Percentiles rank a stretch among this genome's conserved stretches.
Evolutionary conservation across 345 rosid species (phyloP).

Genomic region (Fremontodendron californicum): DNA sequence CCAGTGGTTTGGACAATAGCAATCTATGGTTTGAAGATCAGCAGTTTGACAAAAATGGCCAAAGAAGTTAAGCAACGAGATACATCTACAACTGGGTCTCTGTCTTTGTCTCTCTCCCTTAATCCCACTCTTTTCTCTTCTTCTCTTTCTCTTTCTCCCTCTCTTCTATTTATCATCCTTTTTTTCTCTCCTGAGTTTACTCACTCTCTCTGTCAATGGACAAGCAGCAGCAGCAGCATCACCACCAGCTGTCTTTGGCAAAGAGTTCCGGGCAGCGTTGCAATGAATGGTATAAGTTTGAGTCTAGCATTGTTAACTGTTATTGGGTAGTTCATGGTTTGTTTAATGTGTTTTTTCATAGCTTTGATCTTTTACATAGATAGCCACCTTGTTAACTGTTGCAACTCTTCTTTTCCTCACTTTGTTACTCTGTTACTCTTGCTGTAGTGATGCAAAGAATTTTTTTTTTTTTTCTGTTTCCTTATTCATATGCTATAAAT

Average conservation of each 20-base stretch:
- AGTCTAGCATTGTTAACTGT: not conserved
- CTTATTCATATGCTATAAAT: not conserved
- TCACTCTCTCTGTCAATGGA: constrained; percentile 51
- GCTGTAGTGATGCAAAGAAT: not conserved
- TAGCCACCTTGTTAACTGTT: constrained; percentile 1
- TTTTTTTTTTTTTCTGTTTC: not conserved
- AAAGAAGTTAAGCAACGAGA: constrained; percentile 27
- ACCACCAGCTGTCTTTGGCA: constrained; percentile 53
- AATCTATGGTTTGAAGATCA: constrained; percentile 37
- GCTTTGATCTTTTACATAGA: not conserved
- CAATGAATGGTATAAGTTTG: constrained; percentile 71
- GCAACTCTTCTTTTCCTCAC: not conserved
- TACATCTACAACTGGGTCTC: constrained; percentile 33
- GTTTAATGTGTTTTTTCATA: not conserved
- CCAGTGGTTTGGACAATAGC: constrained; percentile 41
- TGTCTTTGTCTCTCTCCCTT: constrained; percentile 19
- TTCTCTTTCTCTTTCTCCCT: not conserved
- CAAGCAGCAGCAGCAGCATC: constrained; percentile 27
- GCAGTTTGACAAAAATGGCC: constrained; percentile 43
- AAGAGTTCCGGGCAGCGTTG: constrained; percentile 80
- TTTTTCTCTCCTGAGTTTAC: constrained; percentile 7
- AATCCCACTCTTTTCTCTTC: constrained; percentile 14
- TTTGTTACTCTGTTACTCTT: not conserved
- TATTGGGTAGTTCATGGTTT: not conserved
- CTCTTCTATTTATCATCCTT: constrained; percentile 5